Percentiles rank a stretch among this genome's conserved stretches.
These are phyloP conservation scores for Pistacia vera DNA, from an alignment of 345 rosid species.

Conservation along the genomic window DNA sequence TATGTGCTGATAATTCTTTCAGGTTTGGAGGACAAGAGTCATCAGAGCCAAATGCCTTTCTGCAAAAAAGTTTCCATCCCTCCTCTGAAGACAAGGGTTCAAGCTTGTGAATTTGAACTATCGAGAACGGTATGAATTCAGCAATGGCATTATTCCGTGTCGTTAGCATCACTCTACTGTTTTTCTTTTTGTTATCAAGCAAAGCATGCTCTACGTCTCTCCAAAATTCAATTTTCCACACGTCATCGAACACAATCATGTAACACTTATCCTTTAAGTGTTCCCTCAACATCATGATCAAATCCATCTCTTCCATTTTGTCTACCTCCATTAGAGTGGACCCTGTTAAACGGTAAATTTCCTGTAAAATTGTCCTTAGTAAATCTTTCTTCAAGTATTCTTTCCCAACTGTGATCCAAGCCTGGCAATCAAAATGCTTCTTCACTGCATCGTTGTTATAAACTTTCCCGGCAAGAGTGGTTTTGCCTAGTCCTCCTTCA, in stretches of 20 bases:
- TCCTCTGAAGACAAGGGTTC: background rate
- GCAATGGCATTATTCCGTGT: conserved; percentile 5
- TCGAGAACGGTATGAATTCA: background rate
- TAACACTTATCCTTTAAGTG: conserved; percentile 18
- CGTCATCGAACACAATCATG: conserved; percentile 26
- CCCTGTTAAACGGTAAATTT: background rate
- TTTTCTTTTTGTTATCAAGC: conserved; percentile 9
- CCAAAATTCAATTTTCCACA: conserved; percentile 23
- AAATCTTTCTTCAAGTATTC: conserved; percentile 5
- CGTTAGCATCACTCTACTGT: conserved; percentile 18
- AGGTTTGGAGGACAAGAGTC: too few species aligned
- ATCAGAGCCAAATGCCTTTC: background rate
- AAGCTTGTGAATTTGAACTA: conserved; percentile 4
- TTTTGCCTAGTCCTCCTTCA: conserved; percentile 24
- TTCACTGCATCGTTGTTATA: background rate
- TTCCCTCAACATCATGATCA: background rate
- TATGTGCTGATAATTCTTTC: too few species aligned
- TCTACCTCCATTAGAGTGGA: background rate
- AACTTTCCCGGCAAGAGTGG: conserved; percentile 20
- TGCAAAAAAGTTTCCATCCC: conserved; percentile 18
- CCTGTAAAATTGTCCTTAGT: background rate
- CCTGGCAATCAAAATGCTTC: background rate
- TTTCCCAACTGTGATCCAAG: conserved; percentile 20
- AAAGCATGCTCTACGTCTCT: conserved; percentile 18
- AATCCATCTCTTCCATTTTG: background rate